Conservation (phyloP, 1,284 basidiomycete genomes). For the Sporisorium exsertum region DNA sequence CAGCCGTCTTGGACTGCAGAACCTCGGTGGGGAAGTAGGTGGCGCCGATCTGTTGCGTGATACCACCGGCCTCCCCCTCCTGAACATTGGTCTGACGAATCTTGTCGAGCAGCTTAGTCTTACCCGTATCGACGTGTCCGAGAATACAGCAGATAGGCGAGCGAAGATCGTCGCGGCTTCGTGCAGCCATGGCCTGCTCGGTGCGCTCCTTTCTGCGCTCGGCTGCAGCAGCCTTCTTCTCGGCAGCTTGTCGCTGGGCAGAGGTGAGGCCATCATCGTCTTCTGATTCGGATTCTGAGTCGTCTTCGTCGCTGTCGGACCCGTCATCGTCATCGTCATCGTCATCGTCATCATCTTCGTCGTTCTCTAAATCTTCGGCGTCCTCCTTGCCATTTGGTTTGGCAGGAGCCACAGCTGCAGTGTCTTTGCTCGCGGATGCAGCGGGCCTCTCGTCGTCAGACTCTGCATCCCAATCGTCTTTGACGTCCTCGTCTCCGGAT, state of each 20-base stretch:
- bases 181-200: constrained; percentile 85
- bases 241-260: constrained; percentile 75
- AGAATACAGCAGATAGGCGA: constrained; percentile 99
- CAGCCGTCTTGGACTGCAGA: constrained; percentile 90
- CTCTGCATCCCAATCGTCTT: constrained; percentile 71
- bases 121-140: constrained; percentile 99
- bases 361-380: constrained; percentile 13
- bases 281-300: constrained; percentile 70
- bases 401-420: constrained; percentile 39
- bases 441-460: constrained; percentile 74
- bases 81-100: constrained; percentile 99
- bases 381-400: constrained; percentile 25
- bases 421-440: constrained; percentile 15
- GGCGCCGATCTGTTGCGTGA: constrained; percentile 99
- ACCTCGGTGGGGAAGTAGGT: constrained; percentile 99
- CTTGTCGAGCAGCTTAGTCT: constrained; percentile 99
- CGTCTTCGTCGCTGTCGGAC: constrained; percentile 74
- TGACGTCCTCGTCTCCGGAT: constrained; percentile 65
- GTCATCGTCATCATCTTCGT: constrained; percentile 29
- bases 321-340: constrained; percentile 63
- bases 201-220: constrained; percentile 83
- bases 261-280: constrained; percentile 69
- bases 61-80: constrained; percentile 99
- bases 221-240: constrained; percentile 85
- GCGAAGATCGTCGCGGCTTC: constrained; percentile 89